Evolutionary conservation across 805 yeast genomes (phyloP).

Genomic region (Spathaspora gorwiae): DNA sequence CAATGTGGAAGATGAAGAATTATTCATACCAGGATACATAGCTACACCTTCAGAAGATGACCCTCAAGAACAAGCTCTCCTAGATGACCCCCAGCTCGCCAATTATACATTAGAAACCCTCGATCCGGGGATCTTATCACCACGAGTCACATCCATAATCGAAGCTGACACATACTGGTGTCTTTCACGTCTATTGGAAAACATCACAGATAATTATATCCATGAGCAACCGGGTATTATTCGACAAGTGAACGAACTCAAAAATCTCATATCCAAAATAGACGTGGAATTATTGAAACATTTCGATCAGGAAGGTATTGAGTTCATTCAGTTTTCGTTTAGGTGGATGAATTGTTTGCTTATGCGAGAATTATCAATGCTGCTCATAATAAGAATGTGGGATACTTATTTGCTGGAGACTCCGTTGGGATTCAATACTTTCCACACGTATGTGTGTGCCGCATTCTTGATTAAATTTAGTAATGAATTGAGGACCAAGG

Average conservation of each 20-base stretch:
- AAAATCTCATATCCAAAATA: conserved; percentile 72
- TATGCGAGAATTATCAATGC: conserved; percentile 86
- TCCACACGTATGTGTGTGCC: conserved; percentile 96
- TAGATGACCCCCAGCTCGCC: conserved; percentile 20
- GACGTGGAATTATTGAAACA: conserved; percentile 72
- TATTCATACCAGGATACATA: conserved; percentile 34
- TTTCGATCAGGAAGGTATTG: conserved; percentile 77
- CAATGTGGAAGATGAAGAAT: conserved; percentile 12
- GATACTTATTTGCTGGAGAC: conserved; percentile 83
- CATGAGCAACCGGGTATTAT: conserved; percentile 98
- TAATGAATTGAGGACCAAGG: conserved; percentile 71
- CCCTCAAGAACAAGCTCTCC: conserved; percentile 19
- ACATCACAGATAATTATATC: conserved; percentile 93
- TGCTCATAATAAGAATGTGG: conserved; percentile 90
- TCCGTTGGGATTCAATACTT: conserved; percentile 78
- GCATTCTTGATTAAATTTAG: conserved; percentile 91
- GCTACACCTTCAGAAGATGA: conserved; percentile 18
- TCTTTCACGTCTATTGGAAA: conserved; percentile 81
- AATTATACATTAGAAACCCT: conserved; percentile 44
- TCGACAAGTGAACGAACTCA: conserved; percentile 79
- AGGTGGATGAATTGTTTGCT: conserved; percentile 98
- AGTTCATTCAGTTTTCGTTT: conserved; percentile 91
- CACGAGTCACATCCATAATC: conserved; percentile 57
- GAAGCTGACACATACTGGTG: conserved; percentile 99
- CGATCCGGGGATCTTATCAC: conserved; percentile 60